Base-by-base conservation (phyloP, 306 rosid genomes). In the Cicer bijugum region DNA sequence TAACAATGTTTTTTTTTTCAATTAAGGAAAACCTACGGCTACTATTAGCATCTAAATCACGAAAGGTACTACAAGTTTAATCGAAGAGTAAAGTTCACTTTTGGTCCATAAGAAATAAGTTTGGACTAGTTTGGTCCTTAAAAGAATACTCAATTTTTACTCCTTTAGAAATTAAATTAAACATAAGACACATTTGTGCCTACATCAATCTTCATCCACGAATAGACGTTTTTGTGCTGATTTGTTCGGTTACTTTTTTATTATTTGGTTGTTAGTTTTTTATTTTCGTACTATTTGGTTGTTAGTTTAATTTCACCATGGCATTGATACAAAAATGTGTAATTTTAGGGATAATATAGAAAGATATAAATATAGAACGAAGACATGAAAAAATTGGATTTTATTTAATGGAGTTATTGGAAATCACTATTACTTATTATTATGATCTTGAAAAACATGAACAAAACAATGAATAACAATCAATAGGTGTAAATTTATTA, bases 11-110 rank as follows among this genome's bases (percentile, higher is more conserved):
- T 63, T 60, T 12, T 45, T 23, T 3, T 23, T 11, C 42, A 64
- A 78, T 60, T 74, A 19, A 23, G 69, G 64, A 62, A 55, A 75
- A 44, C 44, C 76, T 52, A 8, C 67, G 1, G 52, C 43, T 69
- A 15, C 46, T 69, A 53, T 63, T 39, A 53, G 74, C 48, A 44
- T 10, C 52, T 5, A 51, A 72, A 63, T 7, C 33, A 9, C 15
- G 8, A 38, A 75, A 59, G 37, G 10, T n/a, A 9, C 63, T 39
- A 12, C 16, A 14, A 8, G 9, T 46, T 33, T 48, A 42, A 12
- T 79, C 20, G 8, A 28, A 28, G 11, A 28, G 4, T 11, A 3
- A 23, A 33, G 9, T 3, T n/a, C 10, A 15, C 1, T 2, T 59
- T 59, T 59, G 3, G 42, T 59, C 9, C 9, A 4, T 11, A 11